Evolutionary conservation across 257 asterid species (phyloP).

Genomic region (Solanum stenotomum): DNA sequence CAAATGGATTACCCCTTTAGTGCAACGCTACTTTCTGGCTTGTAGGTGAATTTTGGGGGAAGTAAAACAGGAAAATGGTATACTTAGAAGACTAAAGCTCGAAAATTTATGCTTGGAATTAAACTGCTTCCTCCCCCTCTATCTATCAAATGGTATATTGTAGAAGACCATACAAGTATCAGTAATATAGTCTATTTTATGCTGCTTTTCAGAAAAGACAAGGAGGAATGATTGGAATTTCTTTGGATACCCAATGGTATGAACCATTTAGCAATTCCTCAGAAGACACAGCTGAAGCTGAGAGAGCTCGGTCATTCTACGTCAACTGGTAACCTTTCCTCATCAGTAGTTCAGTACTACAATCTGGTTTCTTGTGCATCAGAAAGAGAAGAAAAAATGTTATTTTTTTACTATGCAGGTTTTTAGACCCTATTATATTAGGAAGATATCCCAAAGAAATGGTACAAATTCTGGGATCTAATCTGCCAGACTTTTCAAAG

Average conservation of each 20-base stretch:
- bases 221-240: constrained; percentile 47
- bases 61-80: neutral
- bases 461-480: constrained; percentile 26
- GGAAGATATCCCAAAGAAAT: constrained; percentile 51
- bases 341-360: too few relatives aligned
- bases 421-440: constrained; percentile 41
- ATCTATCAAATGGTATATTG: neutral
- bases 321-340: constrained; percentile 33
- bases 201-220: constrained; percentile 26
- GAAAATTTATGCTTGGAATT: neutral
- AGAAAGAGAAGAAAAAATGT: neutral
- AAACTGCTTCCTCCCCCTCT: neutral
- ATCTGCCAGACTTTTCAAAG: constrained; percentile 26
- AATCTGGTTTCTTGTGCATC: neutral
- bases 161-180: neutral
- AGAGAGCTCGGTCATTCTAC: constrained; percentile 53
- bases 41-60: neutral
- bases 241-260: constrained; percentile 40
- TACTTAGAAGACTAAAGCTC: neutral
- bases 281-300: constrained; percentile 43
- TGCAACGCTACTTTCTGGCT: neutral
- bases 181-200: neutral
- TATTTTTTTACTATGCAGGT: constrained; percentile 15
- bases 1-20: neutral
- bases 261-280: constrained; percentile 41